A percentile compares a stretch with the other conserved stretches of the same genome.
Conservation (phyloP, 2,329 filamentous ascomycete genomes). For the Aspergillus sp. region DNA sequence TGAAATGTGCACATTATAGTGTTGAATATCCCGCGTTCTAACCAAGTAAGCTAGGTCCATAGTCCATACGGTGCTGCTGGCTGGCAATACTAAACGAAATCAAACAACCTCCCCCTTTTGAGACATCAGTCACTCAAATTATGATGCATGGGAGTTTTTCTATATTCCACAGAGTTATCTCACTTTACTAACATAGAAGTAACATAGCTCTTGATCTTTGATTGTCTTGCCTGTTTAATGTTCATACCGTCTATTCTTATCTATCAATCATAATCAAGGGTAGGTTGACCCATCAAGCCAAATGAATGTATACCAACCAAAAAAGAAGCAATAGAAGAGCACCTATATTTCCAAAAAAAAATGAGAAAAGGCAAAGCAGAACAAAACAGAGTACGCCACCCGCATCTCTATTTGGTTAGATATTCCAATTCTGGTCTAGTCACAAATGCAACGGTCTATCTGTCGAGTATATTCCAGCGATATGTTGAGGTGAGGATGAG, state of each 20-base stretch:
- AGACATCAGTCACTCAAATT: background rate
- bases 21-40: background rate
- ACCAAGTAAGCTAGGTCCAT: too few relatives aligned
- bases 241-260: background rate
- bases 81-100: background rate
- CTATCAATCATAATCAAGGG: background rate
- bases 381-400: background rate
- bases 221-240: background rate
- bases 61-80: background rate
- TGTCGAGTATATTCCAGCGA: background rate
- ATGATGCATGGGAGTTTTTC: too few relatives aligned
- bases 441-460: background rate
- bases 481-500: background rate
- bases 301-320: background rate
- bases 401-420: background rate
- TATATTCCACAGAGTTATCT: too few relatives aligned
- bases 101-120: background rate
- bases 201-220: background rate
- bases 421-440: background rate
- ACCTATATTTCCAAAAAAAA: background rate
- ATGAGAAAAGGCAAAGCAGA: background rate
- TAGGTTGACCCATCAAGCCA: background rate
- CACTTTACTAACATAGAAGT: too few relatives aligned
- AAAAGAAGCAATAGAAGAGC: background rate
- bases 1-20: conserved; percentile 12